Conservation (phyloP, 169 alveolate species). For the Eimeria acervulina region DNA sequence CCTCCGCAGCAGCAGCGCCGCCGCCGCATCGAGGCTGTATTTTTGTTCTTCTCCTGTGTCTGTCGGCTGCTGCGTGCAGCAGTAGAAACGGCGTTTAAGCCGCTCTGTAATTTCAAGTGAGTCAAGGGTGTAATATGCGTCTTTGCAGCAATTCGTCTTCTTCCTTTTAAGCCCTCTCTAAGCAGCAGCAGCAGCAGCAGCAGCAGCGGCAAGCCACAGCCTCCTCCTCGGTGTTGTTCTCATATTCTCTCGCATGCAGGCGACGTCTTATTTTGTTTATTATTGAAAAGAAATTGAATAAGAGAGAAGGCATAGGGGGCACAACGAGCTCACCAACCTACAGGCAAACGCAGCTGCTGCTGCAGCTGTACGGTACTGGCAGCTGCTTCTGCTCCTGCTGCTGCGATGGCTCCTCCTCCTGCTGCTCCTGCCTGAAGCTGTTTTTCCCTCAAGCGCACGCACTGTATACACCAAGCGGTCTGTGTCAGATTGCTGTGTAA, state of each 20-base stretch:
- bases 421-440: not conserved
- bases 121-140: not conserved
- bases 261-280: too few species aligned
- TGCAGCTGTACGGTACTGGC: constrained; percentile 1
- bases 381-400: not conserved
- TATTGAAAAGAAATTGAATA: too few species aligned
- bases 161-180: too few species aligned
- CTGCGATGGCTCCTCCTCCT: not conserved
- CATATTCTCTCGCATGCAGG: not conserved
- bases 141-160: too few species aligned
- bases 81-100: too few species aligned
- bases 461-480: too few species aligned
- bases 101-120: not conserved
- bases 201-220: not conserved
- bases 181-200: too few species aligned
- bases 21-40: not conserved
- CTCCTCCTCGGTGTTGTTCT: not conserved
- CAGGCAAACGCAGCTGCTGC: not conserved
- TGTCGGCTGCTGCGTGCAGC: not conserved
- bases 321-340: not conserved
- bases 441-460: too few species aligned
- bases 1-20: not conserved
- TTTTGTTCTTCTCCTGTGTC: not conserved
- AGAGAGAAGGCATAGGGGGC: not conserved
- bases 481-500: too few species aligned